These are phyloP conservation scores for Psidium guajava DNA, from an alignment of 345 rosid species.

Conservation along the genomic window DNA sequence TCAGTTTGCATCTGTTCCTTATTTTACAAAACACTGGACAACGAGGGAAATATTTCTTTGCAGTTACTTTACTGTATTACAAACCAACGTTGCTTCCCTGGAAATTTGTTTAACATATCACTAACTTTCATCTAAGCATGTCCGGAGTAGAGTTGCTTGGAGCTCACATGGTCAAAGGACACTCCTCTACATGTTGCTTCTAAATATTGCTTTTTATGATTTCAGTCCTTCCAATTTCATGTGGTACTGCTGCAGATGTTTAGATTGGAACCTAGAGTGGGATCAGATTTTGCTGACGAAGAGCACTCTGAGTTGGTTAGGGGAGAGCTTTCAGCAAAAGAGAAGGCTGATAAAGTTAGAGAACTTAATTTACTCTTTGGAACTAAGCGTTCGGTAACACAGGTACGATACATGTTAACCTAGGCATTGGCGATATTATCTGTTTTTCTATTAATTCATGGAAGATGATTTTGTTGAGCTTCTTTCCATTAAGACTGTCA, in stretches of 20 bases:
- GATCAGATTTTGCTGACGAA: constrained; percentile 11
- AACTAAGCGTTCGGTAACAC: constrained; percentile 29
- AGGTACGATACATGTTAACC: constrained; percentile 22
- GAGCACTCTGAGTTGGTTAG: constrained; percentile 12
- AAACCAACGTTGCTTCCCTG: not conserved
- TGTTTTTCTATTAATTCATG: not conserved
- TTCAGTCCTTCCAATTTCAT: not conserved
- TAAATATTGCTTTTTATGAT: not conserved
- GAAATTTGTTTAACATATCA: not conserved
- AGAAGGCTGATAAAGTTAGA: constrained; percentile 5
- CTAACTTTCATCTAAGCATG: not conserved
- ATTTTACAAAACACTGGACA: not conserved
- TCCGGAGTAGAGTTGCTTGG: not conserved
- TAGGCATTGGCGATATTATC: not conserved
- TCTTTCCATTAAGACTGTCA: not conserved
- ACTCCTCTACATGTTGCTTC: not conserved
- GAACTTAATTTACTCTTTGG: constrained; percentile 19
- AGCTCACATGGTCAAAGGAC: not conserved
- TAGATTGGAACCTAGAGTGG: constrained; percentile 62
- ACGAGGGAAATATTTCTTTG: not conserved
- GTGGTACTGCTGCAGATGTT: constrained; percentile 33
- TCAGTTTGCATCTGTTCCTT: not conserved
- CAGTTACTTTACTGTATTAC: not conserved
- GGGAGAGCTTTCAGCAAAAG: constrained; percentile 17
- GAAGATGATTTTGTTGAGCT: not conserved